phyloP scores from a whole-genome alignment of 176 grass and related monocot genomes.

The Juncus inflexus region DNA sequence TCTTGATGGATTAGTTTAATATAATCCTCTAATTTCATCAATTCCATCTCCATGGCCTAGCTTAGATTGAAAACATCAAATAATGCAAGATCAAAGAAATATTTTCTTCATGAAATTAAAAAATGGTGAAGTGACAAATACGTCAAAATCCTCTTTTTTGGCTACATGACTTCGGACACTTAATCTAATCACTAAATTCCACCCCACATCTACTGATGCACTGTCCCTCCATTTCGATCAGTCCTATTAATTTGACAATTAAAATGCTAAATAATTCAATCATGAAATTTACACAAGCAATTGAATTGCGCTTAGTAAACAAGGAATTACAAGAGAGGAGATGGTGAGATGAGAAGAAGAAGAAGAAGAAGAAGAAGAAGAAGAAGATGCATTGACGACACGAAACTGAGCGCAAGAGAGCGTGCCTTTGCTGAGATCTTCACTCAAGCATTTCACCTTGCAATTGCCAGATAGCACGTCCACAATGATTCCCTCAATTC shows the following conservation, averaged over 20 bases:
- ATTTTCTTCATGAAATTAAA: background rate
- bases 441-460: slow-evolving; percentile 37
- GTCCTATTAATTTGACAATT: slow-evolving; percentile 22
- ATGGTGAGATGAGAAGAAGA: slow-evolving; percentile 10
- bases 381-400: slow-evolving; percentile 26
- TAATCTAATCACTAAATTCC: slow-evolving; percentile 26
- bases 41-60: slow-evolving; percentile 38
- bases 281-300: background rate
- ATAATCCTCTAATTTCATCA: slow-evolving; percentile 50
- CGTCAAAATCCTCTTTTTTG: slow-evolving; percentile 22
- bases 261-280: background rate
- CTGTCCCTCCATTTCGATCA: slow-evolving; percentile 32
- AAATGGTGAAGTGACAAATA: background rate
- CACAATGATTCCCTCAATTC: slow-evolving; percentile 32
- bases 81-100: background rate
- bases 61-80: too few relatives aligned
- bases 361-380: too few relatives aligned
- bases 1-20: slow-evolving; percentile 51
- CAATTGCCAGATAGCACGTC: slow-evolving; percentile 48
- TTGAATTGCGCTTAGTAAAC: background rate
- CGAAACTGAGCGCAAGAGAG: slow-evolving; percentile 37
- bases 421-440: slow-evolving; percentile 35
- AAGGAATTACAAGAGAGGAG: slow-evolving; percentile 33
- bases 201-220: slow-evolving; percentile 48
- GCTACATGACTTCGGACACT: slow-evolving; percentile 15